These are phyloP conservation scores for Cornus kousa DNA, from an alignment of 148 eudicot species.

Conservation along the genomic window DNA sequence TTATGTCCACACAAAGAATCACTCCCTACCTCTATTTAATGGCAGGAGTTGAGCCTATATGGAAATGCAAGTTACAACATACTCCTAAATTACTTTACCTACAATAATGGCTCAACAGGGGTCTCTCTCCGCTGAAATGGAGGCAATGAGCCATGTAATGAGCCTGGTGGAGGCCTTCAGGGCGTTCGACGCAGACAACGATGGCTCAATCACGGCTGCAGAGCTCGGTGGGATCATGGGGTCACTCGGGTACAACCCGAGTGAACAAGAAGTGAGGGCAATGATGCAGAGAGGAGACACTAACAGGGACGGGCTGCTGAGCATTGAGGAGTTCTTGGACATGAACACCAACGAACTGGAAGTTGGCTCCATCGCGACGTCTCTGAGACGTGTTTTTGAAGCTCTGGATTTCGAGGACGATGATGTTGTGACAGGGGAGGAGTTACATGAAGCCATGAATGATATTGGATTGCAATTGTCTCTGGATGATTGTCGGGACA, in stretches of 20 bases:
- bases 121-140: conserved; percentile 26
- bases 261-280: conserved; percentile 28
- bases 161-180: conserved; percentile 42
- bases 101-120: conserved; percentile 24
- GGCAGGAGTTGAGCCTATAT: neutral
- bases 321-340: conserved; percentile 38
- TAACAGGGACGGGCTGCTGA: conserved; percentile 29
- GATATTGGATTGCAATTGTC: conserved; percentile 32
- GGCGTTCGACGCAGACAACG: conserved; percentile 43
- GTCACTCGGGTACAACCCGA: conserved; percentile 41
- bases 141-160: conserved; percentile 35
- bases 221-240: conserved; percentile 43
- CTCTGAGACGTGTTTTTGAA: conserved; percentile 22
- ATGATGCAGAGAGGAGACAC: conserved; percentile 36
- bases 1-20: neutral
- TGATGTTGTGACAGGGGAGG: conserved; percentile 23
- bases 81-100: too few relatives aligned
- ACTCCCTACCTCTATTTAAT: neutral
- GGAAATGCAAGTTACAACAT: neutral
- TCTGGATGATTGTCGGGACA: conserved; percentile 28
- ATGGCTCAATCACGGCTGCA: conserved; percentile 29
- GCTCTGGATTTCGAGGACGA: conserved; percentile 22
- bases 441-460: conserved; percentile 32
- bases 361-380: conserved; percentile 23
- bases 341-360: conserved; percentile 37